Evolutionary conservation across 140 eudicot genomes (phyloP).

Genomic region (Ambrosia hybrid): DNA sequence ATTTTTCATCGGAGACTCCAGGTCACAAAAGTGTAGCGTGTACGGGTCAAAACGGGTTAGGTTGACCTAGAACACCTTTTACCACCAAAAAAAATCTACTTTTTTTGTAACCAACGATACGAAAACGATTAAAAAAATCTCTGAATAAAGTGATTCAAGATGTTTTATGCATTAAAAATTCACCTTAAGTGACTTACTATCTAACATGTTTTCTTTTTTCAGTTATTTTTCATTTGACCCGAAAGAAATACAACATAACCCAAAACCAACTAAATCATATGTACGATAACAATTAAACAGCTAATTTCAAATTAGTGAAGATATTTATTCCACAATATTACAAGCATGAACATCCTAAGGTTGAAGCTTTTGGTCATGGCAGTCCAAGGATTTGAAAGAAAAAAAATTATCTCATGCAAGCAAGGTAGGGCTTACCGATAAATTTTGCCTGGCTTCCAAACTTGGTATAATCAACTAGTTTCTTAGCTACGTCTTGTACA

Average conservation of each 20-base stretch:
- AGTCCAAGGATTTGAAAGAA: background rate
- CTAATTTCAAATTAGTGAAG: background rate
- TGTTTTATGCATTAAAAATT: background rate
- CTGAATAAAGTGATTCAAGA: too few relatives aligned
- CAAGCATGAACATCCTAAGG: background rate
- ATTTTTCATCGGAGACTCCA: background rate
- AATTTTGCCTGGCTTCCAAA: slow-evolving; percentile 45
- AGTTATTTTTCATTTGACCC: background rate
- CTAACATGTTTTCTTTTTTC: background rate
- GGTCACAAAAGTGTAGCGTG: background rate
- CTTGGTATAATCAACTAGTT: slow-evolving; percentile 82
- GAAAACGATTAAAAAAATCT: too few relatives aligned
- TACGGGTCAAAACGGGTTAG: background rate
- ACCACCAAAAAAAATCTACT: background rate
- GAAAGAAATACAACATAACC: background rate
- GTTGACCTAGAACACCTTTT: background rate
- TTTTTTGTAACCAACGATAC: background rate
- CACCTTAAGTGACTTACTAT: background rate
- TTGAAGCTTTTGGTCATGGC: slow-evolving; percentile 5
- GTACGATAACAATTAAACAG: background rate
- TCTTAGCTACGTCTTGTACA: slow-evolving; percentile 93
- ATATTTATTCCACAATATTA: background rate
- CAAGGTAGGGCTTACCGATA: slow-evolving; percentile 44
- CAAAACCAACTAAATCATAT: background rate
- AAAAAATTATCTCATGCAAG: background rate